Base-by-base conservation (phyloP, 495 filamentous ascomycete genomes). In the Penicillium egyptiacum region DNA sequence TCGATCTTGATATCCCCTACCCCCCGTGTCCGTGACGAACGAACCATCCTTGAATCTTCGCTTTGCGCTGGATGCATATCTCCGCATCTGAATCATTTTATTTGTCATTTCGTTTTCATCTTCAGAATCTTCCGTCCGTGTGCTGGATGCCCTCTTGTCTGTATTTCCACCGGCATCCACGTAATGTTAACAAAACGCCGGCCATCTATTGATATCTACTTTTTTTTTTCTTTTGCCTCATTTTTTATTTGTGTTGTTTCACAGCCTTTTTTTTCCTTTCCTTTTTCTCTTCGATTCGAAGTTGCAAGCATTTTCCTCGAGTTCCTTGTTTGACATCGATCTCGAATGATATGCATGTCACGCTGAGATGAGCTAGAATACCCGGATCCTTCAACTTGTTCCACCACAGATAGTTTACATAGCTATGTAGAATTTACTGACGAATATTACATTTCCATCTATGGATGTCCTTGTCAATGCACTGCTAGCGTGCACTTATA, bases 1-100 rank as follows among this genome's bases (percentile, higher is more conserved):
- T 39, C 44, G 17, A 56, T 50, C 54, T 42, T 49, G 57, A 57
- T 59, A 55, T 56, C 45, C 46, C 31, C 45, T 39, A 39, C 16
- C n/a, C 10, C 19, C 54, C 50, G 58, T 61, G 57, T 65, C 61
- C 52, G 58, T 60, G 65, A 73, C 53, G 65, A 69, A 67, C 43
- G 47, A 59, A 31, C 28, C 56, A 17, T 47, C 49, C 19, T 37
- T 40, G 43, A 48, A 48, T 37, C 17, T 48, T 5, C 51, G 17
- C 28, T 45, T 30, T 54, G 50, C 35, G 28, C 41, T 55, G 43
- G n/a, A n/a, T 37, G 41, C 35, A 26, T 50, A 56, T 40, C 20
- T 45, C 33, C 50, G 53, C 44, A 53, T 55, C 22, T 55, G 53
- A 25, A 55, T 20, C 37, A 42, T 54, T 17, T 58, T 26, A 3